Base-by-base conservation (phyloP, 192 early-diverging fungal species). In the Linderina pennispora region DNA sequence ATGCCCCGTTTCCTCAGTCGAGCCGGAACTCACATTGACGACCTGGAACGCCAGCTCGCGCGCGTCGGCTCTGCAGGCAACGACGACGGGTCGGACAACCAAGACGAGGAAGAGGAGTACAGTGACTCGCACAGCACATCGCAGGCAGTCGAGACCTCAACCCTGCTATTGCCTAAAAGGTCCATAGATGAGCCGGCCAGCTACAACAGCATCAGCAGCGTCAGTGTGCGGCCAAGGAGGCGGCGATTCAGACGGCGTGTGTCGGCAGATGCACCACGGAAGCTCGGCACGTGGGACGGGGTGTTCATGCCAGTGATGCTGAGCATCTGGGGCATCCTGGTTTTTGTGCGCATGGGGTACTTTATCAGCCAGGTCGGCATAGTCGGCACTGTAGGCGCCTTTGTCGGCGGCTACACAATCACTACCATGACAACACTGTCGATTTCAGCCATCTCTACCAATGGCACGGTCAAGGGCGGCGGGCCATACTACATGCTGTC, bases 291-390 rank as follows among this genome's bases (percentile, higher is more conserved):
- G 13, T 78, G 80, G 60, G 78, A 77, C n/a, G 84, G 84, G 2
- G 84, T 86, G 40, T 86, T 86, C 55, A 45, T 82, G 24, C 84
- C 82, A 11, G 78, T 80, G n/a, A 69, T 72, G 31, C 65, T 82
- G 40, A 76, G 71, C 35, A 82, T 86, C 67, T 86, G 84, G 84
- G 79, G 81, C 34, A 82, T 86, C 42, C 69, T 86, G 53, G 59
- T 81, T 23, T 86, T 79, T 50, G 64, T 86, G 42, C 80, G 82
- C 16, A 82, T 86, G 53, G 82, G 84, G 1, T 84, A 74, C 53
- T 77, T 84, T 26, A 64, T 86, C 13, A 65, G 75, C 40, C 79
- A 84, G 45, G 75, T 75, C 10, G 84, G 84, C 21, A 59, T 86
- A 10, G 28, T 80, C 15, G 81, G 80, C 21, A 82, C 82, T 3